Evolutionary conservation across 441 rosid species (phyloP).

Genomic region (Adansonia madagascariensis): DNA sequence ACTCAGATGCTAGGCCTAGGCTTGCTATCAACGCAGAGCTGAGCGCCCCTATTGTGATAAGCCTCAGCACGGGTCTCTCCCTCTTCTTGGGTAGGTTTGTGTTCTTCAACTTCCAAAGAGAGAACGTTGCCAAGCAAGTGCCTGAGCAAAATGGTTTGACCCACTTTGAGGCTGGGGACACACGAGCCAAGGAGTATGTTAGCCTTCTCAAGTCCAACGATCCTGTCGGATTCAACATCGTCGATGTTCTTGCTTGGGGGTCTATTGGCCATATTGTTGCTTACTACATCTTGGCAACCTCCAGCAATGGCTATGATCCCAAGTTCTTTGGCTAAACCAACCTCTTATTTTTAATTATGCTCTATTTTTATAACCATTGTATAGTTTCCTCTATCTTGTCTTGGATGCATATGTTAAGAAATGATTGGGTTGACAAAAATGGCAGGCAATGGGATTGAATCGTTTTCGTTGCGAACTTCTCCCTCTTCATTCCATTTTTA

Average conservation of each 20-base stretch:
- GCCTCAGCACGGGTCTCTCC: constrained; percentile 93
- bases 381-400: not conserved
- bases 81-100: constrained; percentile 92
- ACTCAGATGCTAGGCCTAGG: constrained; percentile 38
- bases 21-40: constrained; percentile 65
- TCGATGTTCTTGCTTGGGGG: constrained; percentile 98
- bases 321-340: constrained; percentile 57
- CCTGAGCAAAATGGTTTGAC: constrained; percentile 94
- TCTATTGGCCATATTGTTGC: constrained; percentile 96
- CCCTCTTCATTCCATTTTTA: no score
- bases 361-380: not conserved
- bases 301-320: constrained; percentile 92
- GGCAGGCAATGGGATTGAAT: not conserved
- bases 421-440: not conserved
- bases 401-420: not conserved
- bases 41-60: constrained; percentile 69
- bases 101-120: constrained; percentile 98
- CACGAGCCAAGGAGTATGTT: constrained; percentile 87
- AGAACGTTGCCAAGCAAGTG: constrained; percentile 91
- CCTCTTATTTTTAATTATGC: not conserved
- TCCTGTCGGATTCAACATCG: constrained; percentile 91
- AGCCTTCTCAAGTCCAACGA: constrained; percentile 92
- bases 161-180: constrained; percentile 94
- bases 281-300: constrained; percentile 92
- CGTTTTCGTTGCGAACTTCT: no score